A percentile compares a stretch with the other conserved stretches of the same genome.
These are phyloP conservation scores for Rhododendron griersonianum DNA, from an alignment of 148 eudicot genomes.

Conservation along the genomic window DNA sequence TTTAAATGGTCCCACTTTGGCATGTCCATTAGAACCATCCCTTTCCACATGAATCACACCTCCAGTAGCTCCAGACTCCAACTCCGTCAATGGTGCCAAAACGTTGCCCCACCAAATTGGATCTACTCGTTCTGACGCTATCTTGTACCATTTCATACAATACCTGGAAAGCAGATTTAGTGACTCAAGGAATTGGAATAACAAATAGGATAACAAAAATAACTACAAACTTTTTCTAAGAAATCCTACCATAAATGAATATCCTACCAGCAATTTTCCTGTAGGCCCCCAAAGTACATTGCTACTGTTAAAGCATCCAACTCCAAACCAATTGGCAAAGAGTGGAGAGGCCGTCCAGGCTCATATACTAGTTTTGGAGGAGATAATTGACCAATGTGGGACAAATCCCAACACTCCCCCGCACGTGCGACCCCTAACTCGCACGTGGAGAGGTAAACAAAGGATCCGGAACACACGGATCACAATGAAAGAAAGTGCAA, in stretches of 20 bases:
- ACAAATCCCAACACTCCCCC: too few relatives aligned
- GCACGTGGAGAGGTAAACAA: too few relatives aligned
- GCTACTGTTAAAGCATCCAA: background rate
- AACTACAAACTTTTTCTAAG: background rate
- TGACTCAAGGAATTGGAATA: background rate
- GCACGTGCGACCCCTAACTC: too few relatives aligned
- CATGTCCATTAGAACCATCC: conserved; percentile 13
- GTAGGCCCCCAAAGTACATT: background rate
- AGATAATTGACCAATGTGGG: too few relatives aligned
- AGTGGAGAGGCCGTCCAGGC: too few relatives aligned
- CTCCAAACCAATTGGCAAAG: too few relatives aligned
- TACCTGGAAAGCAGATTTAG: conserved; percentile 46
- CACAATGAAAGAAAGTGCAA: too few relatives aligned
- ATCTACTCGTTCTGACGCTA: conserved; percentile 67
- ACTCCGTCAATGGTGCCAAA: conserved; percentile 63
- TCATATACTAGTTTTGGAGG: too few relatives aligned
- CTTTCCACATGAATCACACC: conserved; percentile 30
- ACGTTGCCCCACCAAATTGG: conserved; percentile 87
- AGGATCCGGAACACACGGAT: too few relatives aligned
- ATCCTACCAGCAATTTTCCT: background rate
- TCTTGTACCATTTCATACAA: conserved; percentile 88
- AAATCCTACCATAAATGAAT: background rate
- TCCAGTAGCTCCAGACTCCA: conserved; percentile 73
- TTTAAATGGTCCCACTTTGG: conserved; percentile 10
- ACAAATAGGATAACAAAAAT: background rate